Base-by-base conservation (phyloP, 83 land plant genomes). In the Picea mariana region DNA sequence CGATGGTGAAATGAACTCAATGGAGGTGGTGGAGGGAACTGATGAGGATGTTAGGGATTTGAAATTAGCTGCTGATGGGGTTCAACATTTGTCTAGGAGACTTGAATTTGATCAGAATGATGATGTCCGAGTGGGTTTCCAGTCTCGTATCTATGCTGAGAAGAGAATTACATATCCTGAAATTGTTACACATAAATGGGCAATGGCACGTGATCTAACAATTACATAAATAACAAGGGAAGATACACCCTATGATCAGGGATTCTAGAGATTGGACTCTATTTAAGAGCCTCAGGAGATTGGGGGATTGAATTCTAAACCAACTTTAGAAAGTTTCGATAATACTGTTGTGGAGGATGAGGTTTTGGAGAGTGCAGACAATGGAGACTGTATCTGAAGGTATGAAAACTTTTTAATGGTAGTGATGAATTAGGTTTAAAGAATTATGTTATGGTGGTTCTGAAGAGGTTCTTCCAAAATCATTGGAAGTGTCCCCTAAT, bases 151-250 rank as follows among this genome's bases (percentile, higher is more conserved):
- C 76, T 72, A n/a, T 20, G 23, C n/a, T 72, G 76, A 44, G 44
- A 72, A 72, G 58, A 72, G 55, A 44, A 72, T 72, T 31, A 24
- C 76, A 20, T 72, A 72, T n/a, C 55, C 55, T 72, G 76, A 72
- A 11, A 44, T 72, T 15, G 58, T 40, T 49, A 42, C 76, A 40
- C 76, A 72, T 20, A 23, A 72, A 44, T 72, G 76, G 20, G 58
- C 58, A n/a, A 18, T 72, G 55, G 76, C n/a, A 44, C 12, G 13
- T 72, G 76, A 72, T n/a, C 58, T 42, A n/a, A 72, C 4, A 49
- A 13, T 44, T 20, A 42, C 76, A 44, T 17, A 72, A 71, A 72
- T 72, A 47, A 12, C 26, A 44, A 72, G 42, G 6, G 76, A 72
- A 12, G 76, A 44, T 17, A 72, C 76, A 44, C 11, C 15, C 76